phyloP scores from a whole-genome alignment of 2,329 filamentous ascomycete genomes.

The Grosmannia clavigera region DNA sequence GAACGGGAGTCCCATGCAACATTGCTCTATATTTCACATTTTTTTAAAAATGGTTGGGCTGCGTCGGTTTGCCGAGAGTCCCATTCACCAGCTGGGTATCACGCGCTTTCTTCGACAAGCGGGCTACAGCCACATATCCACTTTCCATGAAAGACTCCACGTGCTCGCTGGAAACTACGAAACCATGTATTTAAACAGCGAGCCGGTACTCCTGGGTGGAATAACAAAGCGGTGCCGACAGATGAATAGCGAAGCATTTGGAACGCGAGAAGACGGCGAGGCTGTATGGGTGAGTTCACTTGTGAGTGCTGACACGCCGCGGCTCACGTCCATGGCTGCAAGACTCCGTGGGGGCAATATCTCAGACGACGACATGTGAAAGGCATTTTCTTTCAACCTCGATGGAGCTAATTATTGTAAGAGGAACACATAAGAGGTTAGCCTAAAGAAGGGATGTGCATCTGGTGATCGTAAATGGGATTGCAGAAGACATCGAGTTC shows the following conservation, averaged over 20 bases:
- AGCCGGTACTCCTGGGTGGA: conserved; percentile 9
- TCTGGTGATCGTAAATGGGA: no score
- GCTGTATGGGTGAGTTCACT: conserved; percentile 6
- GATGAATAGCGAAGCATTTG: background rate
- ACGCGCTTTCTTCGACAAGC: conserved; percentile 6
- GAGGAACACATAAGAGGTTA: no score
- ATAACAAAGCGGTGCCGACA: background rate
- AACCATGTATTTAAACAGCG: conserved; percentile 12
- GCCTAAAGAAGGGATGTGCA: no score
- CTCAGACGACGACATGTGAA: background rate
- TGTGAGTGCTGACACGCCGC: conserved; percentile 7
- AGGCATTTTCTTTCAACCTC: background rate
- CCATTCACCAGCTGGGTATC: conserved; percentile 5
- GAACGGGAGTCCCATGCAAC: conserved; percentile 11
- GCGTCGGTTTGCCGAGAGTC: conserved; percentile 10
- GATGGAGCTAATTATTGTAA: no score
- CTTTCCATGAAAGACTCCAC: conserved; percentile 13
- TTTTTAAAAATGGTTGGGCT: conserved; percentile 11
- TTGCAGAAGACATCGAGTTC: no score
- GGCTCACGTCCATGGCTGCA: conserved; percentile 8
- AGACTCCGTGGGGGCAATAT: background rate
- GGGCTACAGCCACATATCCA: conserved; percentile 6
- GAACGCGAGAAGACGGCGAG: background rate
- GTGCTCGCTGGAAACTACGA: conserved; percentile 10
- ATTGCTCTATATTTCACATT: conserved; percentile 12